Base-by-base conservation (phyloP, 2,329 filamentous ascomycete genomes). In the Fusarium sp. region DNA sequence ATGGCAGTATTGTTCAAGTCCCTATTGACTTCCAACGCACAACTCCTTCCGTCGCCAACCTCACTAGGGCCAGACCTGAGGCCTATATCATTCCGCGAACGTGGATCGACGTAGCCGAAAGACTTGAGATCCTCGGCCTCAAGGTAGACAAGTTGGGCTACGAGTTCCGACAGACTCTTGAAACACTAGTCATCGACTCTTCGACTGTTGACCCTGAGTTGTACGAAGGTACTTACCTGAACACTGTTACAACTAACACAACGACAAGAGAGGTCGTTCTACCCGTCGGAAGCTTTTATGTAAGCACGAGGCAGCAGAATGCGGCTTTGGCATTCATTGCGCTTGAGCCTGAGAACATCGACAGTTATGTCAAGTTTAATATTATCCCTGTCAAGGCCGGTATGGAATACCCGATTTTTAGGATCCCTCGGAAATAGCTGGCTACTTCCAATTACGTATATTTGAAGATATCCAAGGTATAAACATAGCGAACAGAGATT, bases 311-410 rank as follows among this genome's bases (percentile, higher is more conserved):
- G 2, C 64, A 67, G 23, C 52, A 67, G 9, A 67, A 67, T 26
- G 62, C 64, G 0, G 64, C 62, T 3, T 42, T 67, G 10, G 63
- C 57, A 0, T 63, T 67, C 0, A 57, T 63, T 13, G 44, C 62
- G 1, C 36, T 67, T 0, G 64, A 67, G 26, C 64, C 62, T 0
- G 63, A 67, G 38, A 67, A 57, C 4, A 62, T 63, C 8, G 64
- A 63, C 11, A 67, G 57, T 13, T 67, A 63, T 18, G 62, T 67
- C 15, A 47, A 33, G 15, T 67, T 67, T 15, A 52, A 52, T 4
- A 50, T 67, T 2, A 62, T 67, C 16, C 62, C 56, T 2, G 49
- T 67, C 0, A 26, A 56, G 6, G 33, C 40, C 2, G 63, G 56
- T 0, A 57, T 51, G 56, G 63, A 67, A 9, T 67, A 67, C 15